phyloP scores from a whole-genome alignment of 2,329 filamentous ascomycete genomes.

The Botrytis deweyae region DNA sequence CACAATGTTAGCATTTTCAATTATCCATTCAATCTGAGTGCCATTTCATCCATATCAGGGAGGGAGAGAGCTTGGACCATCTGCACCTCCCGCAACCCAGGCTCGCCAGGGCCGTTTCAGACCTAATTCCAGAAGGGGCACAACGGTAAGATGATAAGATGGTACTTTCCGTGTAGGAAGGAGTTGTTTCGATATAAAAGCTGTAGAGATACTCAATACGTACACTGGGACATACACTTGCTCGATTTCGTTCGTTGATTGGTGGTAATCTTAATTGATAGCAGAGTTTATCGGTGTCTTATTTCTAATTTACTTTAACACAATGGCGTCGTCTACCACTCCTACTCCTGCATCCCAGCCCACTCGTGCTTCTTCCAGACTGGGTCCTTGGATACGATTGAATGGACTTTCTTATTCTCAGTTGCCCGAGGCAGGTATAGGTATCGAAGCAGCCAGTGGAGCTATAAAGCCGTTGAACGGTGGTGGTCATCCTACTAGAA shows the following conservation, averaged over 20 bases:
- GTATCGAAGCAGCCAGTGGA: conserved; percentile 26
- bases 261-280: neutral
- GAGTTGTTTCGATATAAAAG: neutral
- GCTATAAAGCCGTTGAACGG: neutral
- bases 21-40: neutral
- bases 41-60: too few species aligned
- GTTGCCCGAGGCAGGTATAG: conserved; percentile 45
- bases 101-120: neutral
- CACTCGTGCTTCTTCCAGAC: conserved; percentile 25
- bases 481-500: conserved; percentile 23
- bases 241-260: neutral
- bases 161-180: neutral
- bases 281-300: neutral
- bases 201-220: neutral
- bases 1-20: too few species aligned
- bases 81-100: neutral
- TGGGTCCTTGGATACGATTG: conserved; percentile 53
- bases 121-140: neutral
- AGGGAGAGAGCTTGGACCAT: conserved; percentile 5
- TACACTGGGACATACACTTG: neutral
- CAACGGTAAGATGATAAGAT: neutral
- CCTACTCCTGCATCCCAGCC: too few species aligned
- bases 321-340: conserved; percentile 11
- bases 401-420: conserved; percentile 51
- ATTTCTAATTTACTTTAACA: neutral